Conservation (phyloP, 768 basidiomycete genomes). For the Boletus vinaceobasis region DNA sequence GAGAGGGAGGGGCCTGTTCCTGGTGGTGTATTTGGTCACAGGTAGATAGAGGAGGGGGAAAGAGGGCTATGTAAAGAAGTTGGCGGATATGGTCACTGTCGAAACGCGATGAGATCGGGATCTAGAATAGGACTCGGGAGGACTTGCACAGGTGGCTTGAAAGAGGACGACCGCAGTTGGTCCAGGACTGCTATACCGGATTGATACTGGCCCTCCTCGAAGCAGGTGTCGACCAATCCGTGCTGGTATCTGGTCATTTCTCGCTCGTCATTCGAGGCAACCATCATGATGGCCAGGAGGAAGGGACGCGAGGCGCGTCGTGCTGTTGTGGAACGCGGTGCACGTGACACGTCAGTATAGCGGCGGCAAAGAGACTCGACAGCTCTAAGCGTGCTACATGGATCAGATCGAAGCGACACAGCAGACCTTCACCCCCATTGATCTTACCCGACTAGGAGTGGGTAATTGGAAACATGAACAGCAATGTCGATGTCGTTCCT, state of each 20-base stretch:
- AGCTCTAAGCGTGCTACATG: no score
- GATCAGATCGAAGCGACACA: not conserved
- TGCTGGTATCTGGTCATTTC: slow-evolving; percentile 49
- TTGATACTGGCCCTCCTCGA: slow-evolving; percentile 77
- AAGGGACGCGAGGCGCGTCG: slow-evolving; percentile 6
- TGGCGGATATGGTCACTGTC: slow-evolving; percentile 62
- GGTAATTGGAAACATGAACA: no score
- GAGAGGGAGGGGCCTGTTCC: slow-evolving; percentile 29
- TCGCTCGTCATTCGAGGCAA: slow-evolving; percentile 28
- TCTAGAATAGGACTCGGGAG: slow-evolving; percentile 3
- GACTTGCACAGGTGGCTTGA: slow-evolving; percentile 58
- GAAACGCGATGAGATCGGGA: slow-evolving; percentile 11
- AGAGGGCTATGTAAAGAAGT: slow-evolving; percentile 67
- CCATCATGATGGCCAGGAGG: slow-evolving; percentile 3
- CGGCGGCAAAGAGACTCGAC: no score
- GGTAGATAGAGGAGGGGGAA: slow-evolving; percentile 40
- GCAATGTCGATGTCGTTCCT: no score
- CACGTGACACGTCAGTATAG: slow-evolving; percentile 19
- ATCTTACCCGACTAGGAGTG: no score
- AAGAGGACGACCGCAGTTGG: slow-evolving; percentile 55
- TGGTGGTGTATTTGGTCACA: slow-evolving; percentile 15
- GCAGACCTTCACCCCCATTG: no score
- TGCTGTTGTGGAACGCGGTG: slow-evolving; percentile 13
- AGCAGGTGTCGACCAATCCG: slow-evolving; percentile 63
- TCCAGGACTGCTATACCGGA: slow-evolving; percentile 60